Evolutionary conservation across 2,329 filamentous ascomycete genomes (phyloP).

Genomic region (Sporothrix pseudoabietina): DNA sequence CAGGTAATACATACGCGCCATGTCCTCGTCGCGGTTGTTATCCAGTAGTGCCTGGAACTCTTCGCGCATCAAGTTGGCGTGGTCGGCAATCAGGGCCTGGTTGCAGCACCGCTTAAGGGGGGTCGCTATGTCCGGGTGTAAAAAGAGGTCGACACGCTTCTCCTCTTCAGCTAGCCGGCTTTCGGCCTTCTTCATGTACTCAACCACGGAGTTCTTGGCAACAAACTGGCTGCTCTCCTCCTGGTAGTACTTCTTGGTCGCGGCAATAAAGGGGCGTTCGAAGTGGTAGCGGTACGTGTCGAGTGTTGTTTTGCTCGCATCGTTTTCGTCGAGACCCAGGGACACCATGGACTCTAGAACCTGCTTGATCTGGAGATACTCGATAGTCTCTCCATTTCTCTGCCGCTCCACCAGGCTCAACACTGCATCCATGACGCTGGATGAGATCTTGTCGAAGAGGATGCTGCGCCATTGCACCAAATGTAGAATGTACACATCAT

Average conservation of each 20-base stretch:
- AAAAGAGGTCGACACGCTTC: slow-evolving; percentile 86
- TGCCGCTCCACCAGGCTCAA: slow-evolving; percentile 96
- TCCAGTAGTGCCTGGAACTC: slow-evolving; percentile 95
- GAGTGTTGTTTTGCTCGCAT: slow-evolving; percentile 89
- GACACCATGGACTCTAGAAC: slow-evolving; percentile 97
- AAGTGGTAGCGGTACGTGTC: slow-evolving; percentile 94
- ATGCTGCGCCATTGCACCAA: slow-evolving; percentile 93
- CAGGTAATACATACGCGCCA: slow-evolving; percentile 94
- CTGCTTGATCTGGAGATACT: slow-evolving; percentile 94
- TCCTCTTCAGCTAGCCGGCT: slow-evolving; percentile 87
- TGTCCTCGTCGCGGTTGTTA: slow-evolving; percentile 91
- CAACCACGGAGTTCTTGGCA: slow-evolving; percentile 93
- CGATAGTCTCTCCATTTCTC: slow-evolving; percentile 94
- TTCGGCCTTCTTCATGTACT: slow-evolving; percentile 99
- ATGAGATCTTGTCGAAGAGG: slow-evolving; percentile 80
- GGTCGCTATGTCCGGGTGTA: slow-evolving; percentile 85
- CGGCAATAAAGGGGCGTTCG: slow-evolving; percentile 85
- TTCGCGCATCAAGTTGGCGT: slow-evolving; percentile 82
- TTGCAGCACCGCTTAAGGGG: slow-evolving; percentile 87
- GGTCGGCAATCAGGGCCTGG: slow-evolving; percentile 83
- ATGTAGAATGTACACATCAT: slow-evolving; percentile 96
- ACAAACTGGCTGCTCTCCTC: slow-evolving; percentile 93
- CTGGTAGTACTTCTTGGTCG: slow-evolving; percentile 84
- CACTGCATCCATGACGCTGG: slow-evolving; percentile 92
- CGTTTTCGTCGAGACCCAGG: slow-evolving; percentile 87